Conservation (phyloP, 2,329 filamentous ascomycete genomes). For the Geoglossum cookeanum region DNA sequence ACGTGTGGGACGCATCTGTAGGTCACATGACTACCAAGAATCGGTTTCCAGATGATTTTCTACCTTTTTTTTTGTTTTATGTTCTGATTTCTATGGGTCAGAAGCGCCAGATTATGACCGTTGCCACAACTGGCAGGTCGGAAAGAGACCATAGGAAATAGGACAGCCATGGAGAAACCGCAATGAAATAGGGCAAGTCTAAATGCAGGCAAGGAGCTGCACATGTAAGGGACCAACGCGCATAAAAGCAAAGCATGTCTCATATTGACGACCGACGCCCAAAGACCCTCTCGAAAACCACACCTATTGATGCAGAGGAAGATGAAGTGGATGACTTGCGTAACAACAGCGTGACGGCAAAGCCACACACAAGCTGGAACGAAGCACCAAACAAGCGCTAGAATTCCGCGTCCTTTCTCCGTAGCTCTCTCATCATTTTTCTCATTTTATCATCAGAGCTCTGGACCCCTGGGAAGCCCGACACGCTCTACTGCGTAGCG, state of each 20-base stretch:
- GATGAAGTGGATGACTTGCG: background rate
- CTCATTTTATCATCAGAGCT: background rate
- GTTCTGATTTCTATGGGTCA: background rate
- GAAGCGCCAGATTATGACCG: background rate
- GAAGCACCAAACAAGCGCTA: background rate
- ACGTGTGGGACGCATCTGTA: background rate
- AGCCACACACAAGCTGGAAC: background rate
- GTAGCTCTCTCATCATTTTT: background rate
- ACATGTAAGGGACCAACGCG: background rate
- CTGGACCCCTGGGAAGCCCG: background rate
- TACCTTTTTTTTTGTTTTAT: background rate
- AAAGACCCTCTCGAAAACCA: slow-evolving; percentile 1
- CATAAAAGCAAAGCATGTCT: background rate
- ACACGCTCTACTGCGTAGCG: slow-evolving; percentile 26
- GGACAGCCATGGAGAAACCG: background rate
- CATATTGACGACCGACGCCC: slow-evolving; percentile 2
- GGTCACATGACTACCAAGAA: background rate
- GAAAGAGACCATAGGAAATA: background rate
- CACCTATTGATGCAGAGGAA: slow-evolving; percentile 3
- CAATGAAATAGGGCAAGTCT: background rate
- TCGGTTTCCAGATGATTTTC: background rate
- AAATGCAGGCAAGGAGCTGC: background rate
- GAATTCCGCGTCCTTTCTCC: background rate
- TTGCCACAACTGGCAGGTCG: background rate
- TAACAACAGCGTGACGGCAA: background rate